These are phyloP conservation scores for Puccinia polysora DNA, from an alignment of 1,284 basidiomycete species.

Conservation along the genomic window DNA sequence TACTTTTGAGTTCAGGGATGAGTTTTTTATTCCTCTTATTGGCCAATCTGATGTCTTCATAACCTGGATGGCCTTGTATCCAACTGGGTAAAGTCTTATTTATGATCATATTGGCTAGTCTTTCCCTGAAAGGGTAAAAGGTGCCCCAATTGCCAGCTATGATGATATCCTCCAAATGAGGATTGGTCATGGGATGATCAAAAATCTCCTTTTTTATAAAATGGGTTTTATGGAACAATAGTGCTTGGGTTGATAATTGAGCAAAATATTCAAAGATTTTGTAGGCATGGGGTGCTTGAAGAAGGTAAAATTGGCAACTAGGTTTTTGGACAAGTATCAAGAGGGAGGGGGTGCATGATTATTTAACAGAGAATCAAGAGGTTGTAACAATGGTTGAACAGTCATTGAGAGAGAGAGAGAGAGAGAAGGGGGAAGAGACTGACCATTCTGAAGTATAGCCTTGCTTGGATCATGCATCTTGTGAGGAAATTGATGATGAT, in stretches of 20 bases:
- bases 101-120: constrained; percentile 12
- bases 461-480: constrained; percentile 16
- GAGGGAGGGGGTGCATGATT: neutral
- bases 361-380: neutral
- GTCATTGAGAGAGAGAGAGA: neutral
- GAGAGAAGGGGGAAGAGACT: neutral
- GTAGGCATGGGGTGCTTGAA: constrained; percentile 11
- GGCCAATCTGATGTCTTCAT: constrained; percentile 20
- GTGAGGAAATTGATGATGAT: constrained; percentile 16
- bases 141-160: constrained; percentile 2
- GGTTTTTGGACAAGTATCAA: too few relatives aligned
- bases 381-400: neutral
- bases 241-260: constrained; percentile 2
- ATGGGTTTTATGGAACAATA: constrained; percentile 18
- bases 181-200: too few relatives aligned
- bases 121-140: constrained; percentile 18
- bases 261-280: constrained; percentile 15
- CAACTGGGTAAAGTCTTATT: constrained; percentile 25
- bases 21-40: neutral
- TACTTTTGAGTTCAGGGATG: constrained; percentile 12
- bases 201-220: too few relatives aligned
- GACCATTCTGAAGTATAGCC: constrained; percentile 4
- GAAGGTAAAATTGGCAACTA: constrained; percentile 12
- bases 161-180: too few relatives aligned
- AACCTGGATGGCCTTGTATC: constrained; percentile 23